These are phyloP conservation scores for Pichia gijzeniarum DNA, from an alignment of 805 yeast species.

Conservation along the genomic window DNA sequence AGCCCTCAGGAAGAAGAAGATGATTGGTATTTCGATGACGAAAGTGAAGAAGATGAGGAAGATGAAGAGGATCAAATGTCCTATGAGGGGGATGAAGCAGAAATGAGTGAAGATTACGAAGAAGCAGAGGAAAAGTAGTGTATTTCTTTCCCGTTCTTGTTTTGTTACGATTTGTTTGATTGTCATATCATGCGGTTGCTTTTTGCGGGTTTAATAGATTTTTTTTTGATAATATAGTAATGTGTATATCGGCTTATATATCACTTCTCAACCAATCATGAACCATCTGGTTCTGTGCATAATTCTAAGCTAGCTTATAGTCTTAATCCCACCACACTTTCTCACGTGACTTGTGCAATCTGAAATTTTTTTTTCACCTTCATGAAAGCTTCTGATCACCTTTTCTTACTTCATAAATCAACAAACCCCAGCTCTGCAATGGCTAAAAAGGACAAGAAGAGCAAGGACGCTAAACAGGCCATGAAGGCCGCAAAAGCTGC, in stretches of 20 bases:
- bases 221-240: too few relatives aligned
- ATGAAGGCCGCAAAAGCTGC: conserved; percentile 75
- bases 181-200: too few relatives aligned
- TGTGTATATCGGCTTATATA: too few relatives aligned
- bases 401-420: neutral
- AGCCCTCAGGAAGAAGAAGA: conserved; percentile 40
- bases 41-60: conserved; percentile 44
- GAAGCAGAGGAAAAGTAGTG: conserved; percentile 22
- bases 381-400: too few relatives aligned
- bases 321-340: too few relatives aligned
- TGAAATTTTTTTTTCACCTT: too few relatives aligned
- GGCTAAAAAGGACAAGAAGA: conserved; percentile 83
- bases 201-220: too few relatives aligned
- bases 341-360: too few relatives aligned
- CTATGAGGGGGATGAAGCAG: conserved; percentile 39
- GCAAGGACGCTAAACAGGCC: conserved; percentile 88
- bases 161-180: neutral
- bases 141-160: neutral
- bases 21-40: conserved; percentile 50
- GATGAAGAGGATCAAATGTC: conserved; percentile 40
- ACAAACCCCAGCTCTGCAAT: conserved; percentile 30
- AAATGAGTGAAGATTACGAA: conserved; percentile 39
- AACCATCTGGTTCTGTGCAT: too few relatives aligned
- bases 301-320: too few relatives aligned
- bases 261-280: too few relatives aligned